Conservation (phyloP, 1,139 yeast genomes). For the Hemisphaericaspora subhashii region DNA sequence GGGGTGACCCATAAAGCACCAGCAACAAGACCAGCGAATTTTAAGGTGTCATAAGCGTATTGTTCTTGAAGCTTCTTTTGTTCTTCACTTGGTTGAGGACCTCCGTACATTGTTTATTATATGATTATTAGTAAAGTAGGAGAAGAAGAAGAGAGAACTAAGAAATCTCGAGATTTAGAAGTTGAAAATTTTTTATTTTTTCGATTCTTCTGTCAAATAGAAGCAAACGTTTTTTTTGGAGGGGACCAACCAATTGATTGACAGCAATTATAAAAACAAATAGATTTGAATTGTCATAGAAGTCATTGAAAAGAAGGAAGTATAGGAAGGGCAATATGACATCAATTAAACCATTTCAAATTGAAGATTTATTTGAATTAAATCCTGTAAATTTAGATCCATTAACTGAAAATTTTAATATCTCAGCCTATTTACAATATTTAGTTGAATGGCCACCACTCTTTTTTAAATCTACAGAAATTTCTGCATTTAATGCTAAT, state of each 20-base stretch:
- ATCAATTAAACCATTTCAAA: constrained; percentile 79
- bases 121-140: background rate
- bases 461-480: constrained; percentile 71
- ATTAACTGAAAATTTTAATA: constrained; percentile 84
- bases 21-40: constrained; percentile 69
- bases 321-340: constrained; percentile 50
- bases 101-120: constrained; percentile 64
- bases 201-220: too few species aligned
- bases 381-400: constrained; percentile 83
- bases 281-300: too few species aligned
- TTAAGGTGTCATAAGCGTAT: constrained; percentile 64
- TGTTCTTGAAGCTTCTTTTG: constrained; percentile 74
- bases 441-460: constrained; percentile 85
- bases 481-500: constrained; percentile 19
- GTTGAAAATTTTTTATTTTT: too few species aligned
- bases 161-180: background rate
- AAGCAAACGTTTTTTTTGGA: too few species aligned
- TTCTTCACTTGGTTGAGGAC: constrained; percentile 74
- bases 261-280: background rate
- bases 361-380: constrained; percentile 73
- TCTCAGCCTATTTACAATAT: constrained; percentile 82
- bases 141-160: background rate
- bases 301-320: background rate
- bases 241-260: too few species aligned
- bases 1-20: constrained; percentile 80